Evolutionary conservation across 1,284 basidiomycete species (phyloP).

Genomic region (Fomitiporia mediterranea): DNA sequence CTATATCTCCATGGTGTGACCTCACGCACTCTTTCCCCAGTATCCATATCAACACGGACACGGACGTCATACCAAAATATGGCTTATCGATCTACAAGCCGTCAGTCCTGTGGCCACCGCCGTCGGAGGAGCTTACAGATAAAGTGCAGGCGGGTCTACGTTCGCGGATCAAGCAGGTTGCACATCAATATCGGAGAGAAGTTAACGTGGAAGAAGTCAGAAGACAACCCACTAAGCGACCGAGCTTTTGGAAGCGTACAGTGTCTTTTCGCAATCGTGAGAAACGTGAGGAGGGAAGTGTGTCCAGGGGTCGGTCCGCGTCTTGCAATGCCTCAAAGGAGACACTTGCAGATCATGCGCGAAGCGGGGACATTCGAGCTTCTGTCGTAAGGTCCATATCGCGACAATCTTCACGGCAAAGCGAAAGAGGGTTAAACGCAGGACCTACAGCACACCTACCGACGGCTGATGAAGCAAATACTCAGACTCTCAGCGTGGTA

Average conservation of each 20-base stretch:
- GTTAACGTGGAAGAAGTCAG: neutral
- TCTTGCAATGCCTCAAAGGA: neutral
- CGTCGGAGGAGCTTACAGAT: conserved; percentile 65
- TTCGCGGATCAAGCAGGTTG: conserved; percentile 42
- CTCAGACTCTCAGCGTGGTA: conserved; percentile 42
- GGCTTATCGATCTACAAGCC: conserved; percentile 79
- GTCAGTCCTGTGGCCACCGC: conserved; percentile 88
- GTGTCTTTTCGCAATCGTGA: neutral
- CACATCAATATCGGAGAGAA: conserved; percentile 3
- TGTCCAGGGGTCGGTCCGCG: neutral
- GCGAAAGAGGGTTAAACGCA: conserved; percentile 25
- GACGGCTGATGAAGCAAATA: conserved; percentile 25
- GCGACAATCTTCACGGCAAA: neutral
- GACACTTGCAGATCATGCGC: conserved; percentile 9
- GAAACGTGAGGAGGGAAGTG: neutral
- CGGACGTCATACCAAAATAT: conserved; percentile 72
- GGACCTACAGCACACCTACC: conserved; percentile 46
- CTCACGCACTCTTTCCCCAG: conserved; percentile 94
- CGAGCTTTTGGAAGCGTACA: conserved; percentile 13
- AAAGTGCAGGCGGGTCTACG: conserved; percentile 61
- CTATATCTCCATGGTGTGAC: conserved; percentile 92
- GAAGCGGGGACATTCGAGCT: conserved; percentile 15
- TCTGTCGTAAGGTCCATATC: conserved; percentile 5
- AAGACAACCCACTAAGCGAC: neutral
- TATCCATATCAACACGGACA: conserved; percentile 79